A percentile compares a stretch with the other conserved stretches of the same genome.
phyloP scores from a whole-genome alignment of 23 red algal species.

The Chondrus crispus region DNA sequence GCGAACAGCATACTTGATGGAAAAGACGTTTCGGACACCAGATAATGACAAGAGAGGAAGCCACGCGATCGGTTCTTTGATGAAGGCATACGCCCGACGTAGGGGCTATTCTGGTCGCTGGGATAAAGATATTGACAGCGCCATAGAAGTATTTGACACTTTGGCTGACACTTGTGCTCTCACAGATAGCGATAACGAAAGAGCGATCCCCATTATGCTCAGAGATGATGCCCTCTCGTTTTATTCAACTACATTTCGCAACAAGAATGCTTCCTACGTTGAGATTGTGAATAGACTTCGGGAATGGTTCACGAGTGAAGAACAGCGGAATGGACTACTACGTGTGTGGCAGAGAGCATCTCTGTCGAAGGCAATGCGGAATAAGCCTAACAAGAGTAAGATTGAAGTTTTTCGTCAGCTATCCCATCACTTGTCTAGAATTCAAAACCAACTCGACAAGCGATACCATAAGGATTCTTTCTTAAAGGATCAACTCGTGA shows the following conservation, averaged over 20 bases:
- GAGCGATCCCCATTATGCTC: slow-evolving; percentile 12
- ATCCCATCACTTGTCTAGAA: not conserved
- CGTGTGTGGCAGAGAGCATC: not conserved
- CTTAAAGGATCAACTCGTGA: not conserved
- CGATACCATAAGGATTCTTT: not conserved
- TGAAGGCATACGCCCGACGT: not conserved
- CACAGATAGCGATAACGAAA: not conserved
- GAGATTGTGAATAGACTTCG: not conserved
- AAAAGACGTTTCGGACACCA: too few species aligned
- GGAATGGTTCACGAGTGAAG: not conserved
- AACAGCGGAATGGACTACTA: not conserved
- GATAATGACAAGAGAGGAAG: too few species aligned
- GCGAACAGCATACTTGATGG: too few species aligned
- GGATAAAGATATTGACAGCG: not conserved
- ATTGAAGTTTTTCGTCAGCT: not conserved
- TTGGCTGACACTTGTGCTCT: not conserved
- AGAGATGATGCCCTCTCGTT: not conserved
- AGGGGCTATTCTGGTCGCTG: not conserved
- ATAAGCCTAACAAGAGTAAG: not conserved
- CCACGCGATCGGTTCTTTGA: too few species aligned
- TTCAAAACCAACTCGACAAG: not conserved
- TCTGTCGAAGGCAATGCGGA: not conserved
- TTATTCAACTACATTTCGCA: not conserved
- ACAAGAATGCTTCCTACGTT: too few species aligned
- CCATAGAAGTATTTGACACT: not conserved